Evolutionary conservation across 1,284 basidiomycete species (phyloP), one percentile per base, ranked within the genome.

Genomic region (Athelia sp.): DNA sequence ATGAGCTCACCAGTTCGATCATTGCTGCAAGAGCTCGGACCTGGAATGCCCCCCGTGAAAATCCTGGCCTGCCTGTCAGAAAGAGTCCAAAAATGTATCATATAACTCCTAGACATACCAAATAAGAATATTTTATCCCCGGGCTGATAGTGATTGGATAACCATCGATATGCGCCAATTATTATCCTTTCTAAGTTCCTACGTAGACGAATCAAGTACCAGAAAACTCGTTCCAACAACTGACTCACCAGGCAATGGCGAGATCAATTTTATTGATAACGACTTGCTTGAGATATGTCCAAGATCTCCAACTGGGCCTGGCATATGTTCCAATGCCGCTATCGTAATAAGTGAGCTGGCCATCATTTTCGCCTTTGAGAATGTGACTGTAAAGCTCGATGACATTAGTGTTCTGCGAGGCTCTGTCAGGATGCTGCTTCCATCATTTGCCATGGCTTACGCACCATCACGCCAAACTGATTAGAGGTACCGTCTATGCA

Each of bases 31-130:
- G 49, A 2, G 54, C 60, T 40, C 69, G 61, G 4, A 67, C 69
- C 51, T 71, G 70, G 48, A 71, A 71, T 29, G 69, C 70, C 19
- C 69, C 69, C 2, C 69, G 66, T 0, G 69, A 71, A 54, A 66
- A 72, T 0, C 69, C 69, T 71, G 40, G n/a, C 8, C n/a, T 40
- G 19, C 6, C 6, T 21, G 26, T 29, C 26, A 29, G 43, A 24
- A 3, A 29, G 6, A 26, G 13, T n/a, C 57, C 9, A 56, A 52
- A 46, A 3, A 21, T 22, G 15, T 4, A 8, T 0, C 3, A 6
- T 4, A 13, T 2, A 1, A 26, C 19, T 17, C n/a, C 17, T 8
- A 19, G 23, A n/a, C 56, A 35, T 32, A 66, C 70, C 68, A 21
- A 70, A 70, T 24, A 70, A 47, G 49, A 54, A 72, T 14, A 72